Percentiles rank a stretch among this genome's conserved stretches.
phyloP scores from a whole-genome alignment of 768 basidiomycete species.

The Peribolospora baueri region DNA sequence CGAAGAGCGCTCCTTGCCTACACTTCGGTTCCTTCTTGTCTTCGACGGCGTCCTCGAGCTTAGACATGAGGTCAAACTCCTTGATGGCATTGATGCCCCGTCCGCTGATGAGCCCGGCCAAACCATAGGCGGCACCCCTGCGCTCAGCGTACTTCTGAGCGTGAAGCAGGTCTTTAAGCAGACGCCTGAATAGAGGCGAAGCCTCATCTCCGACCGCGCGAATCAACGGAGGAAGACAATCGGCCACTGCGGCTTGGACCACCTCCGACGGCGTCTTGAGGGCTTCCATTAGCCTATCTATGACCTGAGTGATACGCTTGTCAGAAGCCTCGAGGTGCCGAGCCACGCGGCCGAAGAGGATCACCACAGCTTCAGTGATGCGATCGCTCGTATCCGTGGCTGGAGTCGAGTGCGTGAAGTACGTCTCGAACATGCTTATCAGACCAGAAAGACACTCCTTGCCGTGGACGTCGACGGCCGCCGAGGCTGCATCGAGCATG shows the following conservation, averaged over 20 bases:
- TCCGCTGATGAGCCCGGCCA: constrained; percentile 83
- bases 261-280: constrained; percentile 84
- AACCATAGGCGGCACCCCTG: constrained; percentile 91
- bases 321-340: constrained; percentile 60
- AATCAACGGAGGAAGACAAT: constrained; percentile 74
- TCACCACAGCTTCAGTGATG: constrained; percentile 83
- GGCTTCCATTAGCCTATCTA: constrained; percentile 64
- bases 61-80: constrained; percentile 49
- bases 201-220: constrained; percentile 36
- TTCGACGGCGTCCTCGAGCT: constrained; percentile 48
- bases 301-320: constrained; percentile 48
- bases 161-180: constrained; percentile 52
- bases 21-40: constrained; percentile 73
- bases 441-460: constrained; percentile 42
- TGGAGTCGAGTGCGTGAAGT: constrained; percentile 27
- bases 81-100: constrained; percentile 64
- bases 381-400: constrained; percentile 50
- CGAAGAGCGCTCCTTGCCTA: constrained; percentile 83
- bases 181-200: constrained; percentile 43
- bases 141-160: constrained; percentile 69
- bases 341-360: constrained; percentile 78
- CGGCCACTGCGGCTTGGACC: constrained; percentile 87
- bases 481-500: constrained; percentile 58
- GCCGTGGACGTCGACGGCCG: constrained; percentile 64
- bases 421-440: constrained; percentile 56